A percentile compares a stretch with the other conserved stretches of the same genome.
Conservation (phyloP, 805 yeast species). For the Kazachstania africana region DNA sequence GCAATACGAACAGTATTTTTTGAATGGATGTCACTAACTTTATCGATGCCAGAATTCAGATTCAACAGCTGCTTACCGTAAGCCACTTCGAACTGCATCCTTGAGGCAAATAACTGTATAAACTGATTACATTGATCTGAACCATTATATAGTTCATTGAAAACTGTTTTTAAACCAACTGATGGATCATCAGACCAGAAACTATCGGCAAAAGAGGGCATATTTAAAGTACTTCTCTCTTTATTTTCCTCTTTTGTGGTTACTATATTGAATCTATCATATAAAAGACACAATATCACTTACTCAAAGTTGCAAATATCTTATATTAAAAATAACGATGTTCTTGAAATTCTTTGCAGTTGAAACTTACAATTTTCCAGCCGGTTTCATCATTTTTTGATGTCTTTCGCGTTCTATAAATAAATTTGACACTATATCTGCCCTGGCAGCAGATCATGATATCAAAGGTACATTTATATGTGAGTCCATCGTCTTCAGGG, state of each 20-base stretch:
- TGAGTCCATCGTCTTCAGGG: no score
- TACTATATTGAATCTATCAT: no score
- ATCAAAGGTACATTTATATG: no score
- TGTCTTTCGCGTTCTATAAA: no score
- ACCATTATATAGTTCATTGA: conserved; percentile 47
- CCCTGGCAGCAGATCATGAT: no score
- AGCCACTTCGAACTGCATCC: conserved; percentile 60
- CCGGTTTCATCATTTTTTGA: no score
- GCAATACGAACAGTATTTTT: conserved; percentile 29
- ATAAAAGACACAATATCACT: no score
- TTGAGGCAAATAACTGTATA: conserved; percentile 46
- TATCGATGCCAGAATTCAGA: conserved; percentile 14
- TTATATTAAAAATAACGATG: no score
- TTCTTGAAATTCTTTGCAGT: no score
- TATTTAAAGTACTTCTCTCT: conserved; percentile 1
- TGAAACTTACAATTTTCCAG: no score
- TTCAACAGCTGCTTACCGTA: conserved; percentile 46
- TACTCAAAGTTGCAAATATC: neutral
- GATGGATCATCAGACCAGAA: conserved; percentile 66
- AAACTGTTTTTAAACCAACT: conserved; percentile 40
- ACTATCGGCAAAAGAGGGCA: conserved; percentile 55
- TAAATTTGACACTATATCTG: no score
- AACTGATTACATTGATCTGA: conserved; percentile 61
- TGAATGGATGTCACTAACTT: conserved; percentile 21
- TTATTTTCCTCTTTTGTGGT: neutral